Evolutionary conservation across 257 asterid genomes (phyloP), one percentile per base, ranked within the genome.

Genomic region (Cruciata laevipes): DNA sequence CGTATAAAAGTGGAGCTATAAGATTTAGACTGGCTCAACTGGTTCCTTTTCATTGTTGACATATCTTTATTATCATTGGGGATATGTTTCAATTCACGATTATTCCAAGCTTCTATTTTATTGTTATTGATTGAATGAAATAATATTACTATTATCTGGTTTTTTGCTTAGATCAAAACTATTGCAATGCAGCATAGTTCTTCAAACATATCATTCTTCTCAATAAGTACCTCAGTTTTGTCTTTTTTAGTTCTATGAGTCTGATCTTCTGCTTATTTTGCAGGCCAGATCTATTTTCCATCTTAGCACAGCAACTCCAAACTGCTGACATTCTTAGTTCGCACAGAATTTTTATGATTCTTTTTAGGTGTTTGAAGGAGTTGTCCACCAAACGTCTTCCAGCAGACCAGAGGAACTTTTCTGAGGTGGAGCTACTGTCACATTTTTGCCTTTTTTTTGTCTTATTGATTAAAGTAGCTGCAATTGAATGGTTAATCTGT

Each of bases 241-340:
- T 10, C 4, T 66, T 52, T 66, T 52, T 27, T 20, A 32, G 24
- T n/a, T 27, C 12, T 4, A 4, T 38, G 6, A 11, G 30, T 4
- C 14, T 57, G 7, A 11, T 67, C 51, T 67, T 32, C 60, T 80
- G 65, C 76, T 78, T 63, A 31, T 70, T 75, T 27, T 72, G 77
- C 97, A 94, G 99, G 99, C 80, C 97, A 71, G 99, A 94, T 66
- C 86, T 94, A 76, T 86, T 94, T 76, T 90, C 99, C 49, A 77
- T 79, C 77, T 78, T 94, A 75, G 99, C 97, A 18, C 97, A 85
- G 55, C 89, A 84, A 67, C 93, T 94, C 77, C 96, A 85, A 73
- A 79, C 93, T 32, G 92, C 96, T 73, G 97, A 90, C 81, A 79
- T 73, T 77, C 87, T 88, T 75, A 71, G 93, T 70, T 90, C 99